Percentiles rank a stretch among this genome's conserved stretches.
Evolutionary conservation across 176 grass and related monocot genomes (phyloP).

Genomic region (Stipa capillata): DNA sequence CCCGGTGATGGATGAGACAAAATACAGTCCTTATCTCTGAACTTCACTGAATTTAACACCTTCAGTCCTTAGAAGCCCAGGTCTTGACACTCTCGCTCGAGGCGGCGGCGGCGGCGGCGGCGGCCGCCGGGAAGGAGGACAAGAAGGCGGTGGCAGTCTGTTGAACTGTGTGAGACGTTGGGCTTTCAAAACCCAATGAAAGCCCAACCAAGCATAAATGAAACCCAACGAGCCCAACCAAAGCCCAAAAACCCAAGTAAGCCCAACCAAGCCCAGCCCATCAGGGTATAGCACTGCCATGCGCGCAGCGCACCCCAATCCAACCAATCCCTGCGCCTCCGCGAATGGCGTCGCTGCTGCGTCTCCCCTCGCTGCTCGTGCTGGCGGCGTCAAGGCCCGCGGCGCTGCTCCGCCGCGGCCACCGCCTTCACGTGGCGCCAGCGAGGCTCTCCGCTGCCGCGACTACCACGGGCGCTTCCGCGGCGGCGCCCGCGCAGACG

Average conservation of each 20-base stretch:
- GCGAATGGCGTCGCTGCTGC: constrained; percentile 67
- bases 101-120: neutral
- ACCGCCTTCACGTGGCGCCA: neutral
- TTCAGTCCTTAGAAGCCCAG: no score
- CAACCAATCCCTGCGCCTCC: neutral
- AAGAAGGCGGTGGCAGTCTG: neutral
- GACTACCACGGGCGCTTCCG: constrained; percentile 17
- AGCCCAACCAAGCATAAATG: no score
- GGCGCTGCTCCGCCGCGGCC: constrained; percentile 21
- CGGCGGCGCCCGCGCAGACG: constrained; percentile 20
- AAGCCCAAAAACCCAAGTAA: no score
- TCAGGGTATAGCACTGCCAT: neutral
- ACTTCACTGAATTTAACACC: no score
- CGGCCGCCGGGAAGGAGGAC: neutral
- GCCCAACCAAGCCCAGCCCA: neutral
- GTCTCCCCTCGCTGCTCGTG: constrained; percentile 59
- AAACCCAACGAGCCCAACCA: neutral
- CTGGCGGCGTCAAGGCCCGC: constrained; percentile 30
- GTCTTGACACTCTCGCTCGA: neutral
- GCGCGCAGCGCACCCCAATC: constrained; percentile 8
- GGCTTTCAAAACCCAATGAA: neutral
- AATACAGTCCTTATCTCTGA: no score
- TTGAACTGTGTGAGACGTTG: neutral
- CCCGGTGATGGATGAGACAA: no score
- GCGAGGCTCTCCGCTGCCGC: constrained; percentile 27